These are phyloP conservation scores for Pseudocercospora cruenta DNA, from an alignment of 2,329 filamentous ascomycete genomes.

Conservation along the genomic window DNA sequence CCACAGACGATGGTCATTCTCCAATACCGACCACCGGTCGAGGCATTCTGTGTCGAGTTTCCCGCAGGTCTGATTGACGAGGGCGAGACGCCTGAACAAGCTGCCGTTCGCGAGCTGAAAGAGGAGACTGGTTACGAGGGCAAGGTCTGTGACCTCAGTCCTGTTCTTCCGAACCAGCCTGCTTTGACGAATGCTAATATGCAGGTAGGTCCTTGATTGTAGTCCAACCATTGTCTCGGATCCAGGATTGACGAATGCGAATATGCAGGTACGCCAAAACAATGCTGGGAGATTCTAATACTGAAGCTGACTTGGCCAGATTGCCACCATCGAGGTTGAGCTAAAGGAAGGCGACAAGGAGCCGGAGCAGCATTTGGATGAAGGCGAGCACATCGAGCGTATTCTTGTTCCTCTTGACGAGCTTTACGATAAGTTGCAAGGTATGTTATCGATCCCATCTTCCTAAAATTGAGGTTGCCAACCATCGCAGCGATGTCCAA, in stretches of 20 bases:
- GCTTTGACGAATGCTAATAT: constrained; percentile 45
- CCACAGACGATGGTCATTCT: constrained; percentile 60
- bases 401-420: constrained; percentile 61
- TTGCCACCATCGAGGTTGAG: constrained; percentile 63
- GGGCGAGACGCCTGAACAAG: constrained; percentile 59
- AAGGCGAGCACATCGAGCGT: constrained; percentile 65
- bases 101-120: constrained; percentile 61
- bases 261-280: constrained; percentile 54
- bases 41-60: constrained; percentile 62
- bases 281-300: background rate
- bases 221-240: constrained; percentile 70
- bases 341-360: constrained; percentile 54
- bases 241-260: constrained; percentile 63
- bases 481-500: constrained; percentile 39
- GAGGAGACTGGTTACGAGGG: constrained; percentile 68
- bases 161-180: constrained; percentile 64
- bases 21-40: constrained; percentile 62
- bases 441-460: constrained; percentile 28
- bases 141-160: constrained; percentile 51
- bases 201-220: constrained; percentile 49
- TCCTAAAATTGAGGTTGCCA: constrained; percentile 23
- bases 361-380: constrained; percentile 63
- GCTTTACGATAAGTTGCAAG: constrained; percentile 58
- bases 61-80: constrained; percentile 64
- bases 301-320: constrained; percentile 25